Evolutionary conservation across 75 land plant species (phyloP).

Genomic region (Sequoiadendron giganteum): DNA sequence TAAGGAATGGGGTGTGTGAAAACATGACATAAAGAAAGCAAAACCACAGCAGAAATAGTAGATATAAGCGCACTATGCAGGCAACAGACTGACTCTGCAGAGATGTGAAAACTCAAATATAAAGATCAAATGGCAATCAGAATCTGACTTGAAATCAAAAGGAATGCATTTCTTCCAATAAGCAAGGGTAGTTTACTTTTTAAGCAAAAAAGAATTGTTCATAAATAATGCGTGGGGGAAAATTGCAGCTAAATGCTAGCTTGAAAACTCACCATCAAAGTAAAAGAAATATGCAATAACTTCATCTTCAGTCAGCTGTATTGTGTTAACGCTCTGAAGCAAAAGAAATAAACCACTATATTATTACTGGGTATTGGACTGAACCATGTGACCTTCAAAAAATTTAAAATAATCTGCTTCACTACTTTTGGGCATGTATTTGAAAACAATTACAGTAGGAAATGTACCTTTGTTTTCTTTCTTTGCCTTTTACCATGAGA

Average conservation of each 20-base stretch:
- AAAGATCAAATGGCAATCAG: background rate
- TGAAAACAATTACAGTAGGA: background rate
- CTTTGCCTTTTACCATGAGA: background rate
- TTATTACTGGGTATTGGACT: background rate
- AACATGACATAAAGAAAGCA: background rate
- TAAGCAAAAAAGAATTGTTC: background rate
- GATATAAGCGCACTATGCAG: background rate
- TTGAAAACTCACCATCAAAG: constrained; percentile 60
- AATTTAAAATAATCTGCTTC: background rate
- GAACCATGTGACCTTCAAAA: background rate
- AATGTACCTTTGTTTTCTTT: constrained; percentile 13
- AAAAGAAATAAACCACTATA: constrained; percentile 6
- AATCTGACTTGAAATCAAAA: background rate
- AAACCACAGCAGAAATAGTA: background rate
- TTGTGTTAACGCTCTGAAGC: constrained; percentile 32
- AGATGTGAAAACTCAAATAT: background rate
- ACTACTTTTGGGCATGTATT: background rate
- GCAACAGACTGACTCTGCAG: background rate
- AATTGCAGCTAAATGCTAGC: background rate
- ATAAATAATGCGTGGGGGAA: background rate
- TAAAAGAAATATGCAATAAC: constrained; percentile 58
- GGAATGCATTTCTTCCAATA: background rate
- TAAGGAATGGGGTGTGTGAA: background rate
- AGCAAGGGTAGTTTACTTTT: background rate
- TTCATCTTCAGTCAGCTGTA: constrained; percentile 78